Base-by-base conservation (phyloP, 257 asterid genomes). In the Lantana camara region DNA sequence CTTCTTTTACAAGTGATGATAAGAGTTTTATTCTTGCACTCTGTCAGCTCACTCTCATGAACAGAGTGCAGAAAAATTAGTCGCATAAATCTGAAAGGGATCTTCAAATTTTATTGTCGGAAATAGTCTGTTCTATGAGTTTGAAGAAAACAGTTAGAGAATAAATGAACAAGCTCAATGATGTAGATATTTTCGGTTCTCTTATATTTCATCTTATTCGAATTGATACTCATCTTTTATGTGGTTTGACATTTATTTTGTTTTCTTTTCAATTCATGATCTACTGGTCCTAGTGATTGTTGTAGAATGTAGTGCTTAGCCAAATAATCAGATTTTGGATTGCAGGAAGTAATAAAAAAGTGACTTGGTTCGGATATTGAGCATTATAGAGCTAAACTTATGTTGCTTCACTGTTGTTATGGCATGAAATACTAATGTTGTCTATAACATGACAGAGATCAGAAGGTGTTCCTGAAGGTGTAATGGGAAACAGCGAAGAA, bases 401-500 rank as follows among this genome's bases (percentile, higher is more conserved):
- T 32, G 60, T 9, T 29, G 27, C 11, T 23, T 46, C 20, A 70
- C 14, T 70, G 47, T 47, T 56, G 9, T 15, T 63, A 0, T n/a
- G 30, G 21, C 14, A 21, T 56, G 46, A 16, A 8, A 24, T 40
- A 27, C 14, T 19, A 9, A 37, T 27, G 38, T 50, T 60, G 20
- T 14, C 42, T 72, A 30, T n/a, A 8, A 21, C 34, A 46, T 27
- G 54, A 61, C 24, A 1, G 54, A 59, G 63, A 30, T 60, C 30
- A 4, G 70, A 74, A 68, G 55, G 60, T 21, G 68, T 40, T 73
- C 62, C 29, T 30, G 20, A 49, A 30, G 41, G 57, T 14, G 46
- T 47, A 69, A 93, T 90, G 99, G 99, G 95, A 72, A 88, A 74
- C 74, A 79, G 82, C 44, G 96, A 90, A 53, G 95, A 90, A n/a